These are phyloP conservation scores for Aurantiochytrium sp. DNA, from an alignment of 108 stramenopile species.

Conservation along the genomic window DNA sequence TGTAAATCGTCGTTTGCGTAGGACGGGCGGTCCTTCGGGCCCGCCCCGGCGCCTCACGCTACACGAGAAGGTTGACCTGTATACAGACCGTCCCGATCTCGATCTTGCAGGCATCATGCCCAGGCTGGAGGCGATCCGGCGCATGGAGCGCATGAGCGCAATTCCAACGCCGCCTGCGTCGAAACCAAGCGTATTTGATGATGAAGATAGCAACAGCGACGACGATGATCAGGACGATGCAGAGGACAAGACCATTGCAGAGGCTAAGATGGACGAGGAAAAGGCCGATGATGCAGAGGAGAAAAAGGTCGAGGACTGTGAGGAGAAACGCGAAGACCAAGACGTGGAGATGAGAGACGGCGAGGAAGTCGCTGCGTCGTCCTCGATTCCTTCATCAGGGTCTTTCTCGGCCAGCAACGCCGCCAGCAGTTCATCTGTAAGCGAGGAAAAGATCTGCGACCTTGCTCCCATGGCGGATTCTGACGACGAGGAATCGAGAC, in stretches of 20 bases:
- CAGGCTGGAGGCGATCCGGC: neutral
- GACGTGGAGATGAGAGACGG: too few relatives aligned
- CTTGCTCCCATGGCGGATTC: neutral
- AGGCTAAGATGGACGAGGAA: neutral
- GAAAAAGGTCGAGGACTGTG: neutral
- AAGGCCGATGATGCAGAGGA: neutral
- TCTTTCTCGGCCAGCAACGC: too few relatives aligned
- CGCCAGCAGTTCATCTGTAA: neutral
- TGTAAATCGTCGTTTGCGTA: neutral
- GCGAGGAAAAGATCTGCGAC: neutral
- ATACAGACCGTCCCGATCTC: neutral
- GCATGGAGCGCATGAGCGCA: neutral
- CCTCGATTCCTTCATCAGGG: too few relatives aligned
- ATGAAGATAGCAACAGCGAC: neutral
- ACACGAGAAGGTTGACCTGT: neutral
- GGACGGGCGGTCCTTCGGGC: neutral
- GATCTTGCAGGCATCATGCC: neutral
- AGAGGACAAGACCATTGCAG: neutral
- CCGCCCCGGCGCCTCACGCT: neutral
- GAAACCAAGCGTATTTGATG: neutral
- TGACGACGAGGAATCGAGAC: neutral
- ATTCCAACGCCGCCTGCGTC: neutral
- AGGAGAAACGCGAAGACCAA: neutral
- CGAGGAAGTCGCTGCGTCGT: too few relatives aligned
- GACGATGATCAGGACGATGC: neutral